Evolutionary conservation across 169 alveolate species (phyloP).

Genomic region (Babesia ovis): DNA sequence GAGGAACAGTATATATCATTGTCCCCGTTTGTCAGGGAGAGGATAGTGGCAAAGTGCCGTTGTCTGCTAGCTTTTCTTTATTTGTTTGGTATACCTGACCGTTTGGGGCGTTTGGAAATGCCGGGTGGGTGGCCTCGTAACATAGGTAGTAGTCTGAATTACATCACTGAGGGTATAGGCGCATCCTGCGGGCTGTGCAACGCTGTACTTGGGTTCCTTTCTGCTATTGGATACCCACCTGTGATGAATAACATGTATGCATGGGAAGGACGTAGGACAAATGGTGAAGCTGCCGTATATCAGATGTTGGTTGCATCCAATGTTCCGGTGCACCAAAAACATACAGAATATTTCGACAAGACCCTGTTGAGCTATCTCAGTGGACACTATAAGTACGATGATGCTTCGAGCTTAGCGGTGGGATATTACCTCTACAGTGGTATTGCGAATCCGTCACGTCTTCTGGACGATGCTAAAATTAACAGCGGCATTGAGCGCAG

Average conservation of each 20-base stretch:
- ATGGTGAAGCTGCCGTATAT: constrained; percentile 66
- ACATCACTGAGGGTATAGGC: constrained; percentile 76
- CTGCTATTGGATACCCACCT: constrained; percentile 83
- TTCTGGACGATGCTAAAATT: constrained; percentile 52
- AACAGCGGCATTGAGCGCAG: constrained; percentile 60
- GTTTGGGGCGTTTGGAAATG: constrained; percentile 73
- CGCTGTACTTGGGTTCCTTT: constrained; percentile 76
- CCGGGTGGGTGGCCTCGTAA: constrained; percentile 87
- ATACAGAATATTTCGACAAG: constrained; percentile 58
- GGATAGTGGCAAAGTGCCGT: constrained; percentile 48
- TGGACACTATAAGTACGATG: constrained; percentile 65
- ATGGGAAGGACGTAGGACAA: constrained; percentile 70
- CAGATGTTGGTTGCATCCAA: constrained; percentile 48
- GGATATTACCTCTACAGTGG: constrained; percentile 73
- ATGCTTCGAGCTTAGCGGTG: constrained; percentile 64
- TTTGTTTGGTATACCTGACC: constrained; percentile 78
- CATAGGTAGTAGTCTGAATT: constrained; percentile 67
- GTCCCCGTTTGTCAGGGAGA: constrained; percentile 1
- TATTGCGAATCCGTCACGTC: constrained; percentile 61
- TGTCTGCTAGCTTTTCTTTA: constrained; percentile 81
- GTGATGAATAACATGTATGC: constrained; percentile 76
- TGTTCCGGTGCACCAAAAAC: constrained; percentile 14
- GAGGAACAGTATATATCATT: constrained; percentile 49
- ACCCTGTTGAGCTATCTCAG: constrained; percentile 55
- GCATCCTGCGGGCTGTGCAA: constrained; percentile 81